Evolutionary conservation across 148 eudicot genomes (phyloP).

Genomic region (Rhododendron ferrugineum): DNA sequence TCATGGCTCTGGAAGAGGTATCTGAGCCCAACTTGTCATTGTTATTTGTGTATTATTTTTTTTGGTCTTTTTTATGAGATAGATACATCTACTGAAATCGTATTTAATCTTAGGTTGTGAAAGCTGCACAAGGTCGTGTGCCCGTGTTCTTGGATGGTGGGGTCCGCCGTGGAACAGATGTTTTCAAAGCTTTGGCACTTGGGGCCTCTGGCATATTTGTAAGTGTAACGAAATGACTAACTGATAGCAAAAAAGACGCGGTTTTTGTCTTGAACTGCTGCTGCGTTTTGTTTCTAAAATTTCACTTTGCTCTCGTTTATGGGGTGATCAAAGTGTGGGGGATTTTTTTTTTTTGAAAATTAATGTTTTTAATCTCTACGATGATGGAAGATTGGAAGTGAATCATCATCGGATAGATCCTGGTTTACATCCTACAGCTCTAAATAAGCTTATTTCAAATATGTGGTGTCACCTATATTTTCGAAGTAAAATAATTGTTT

Average conservation of each 20-base stretch:
- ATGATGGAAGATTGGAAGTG: background rate
- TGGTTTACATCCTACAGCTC: background rate
- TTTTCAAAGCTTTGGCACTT: constrained; percentile 93
- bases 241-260: background rate
- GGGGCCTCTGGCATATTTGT: constrained; percentile 97
- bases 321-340: background rate
- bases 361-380: background rate
- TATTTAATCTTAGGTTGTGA: constrained; percentile 62
- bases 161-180: constrained; percentile 97
- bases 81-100: background rate
- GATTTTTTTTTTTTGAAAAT: background rate
- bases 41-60: background rate
- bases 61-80: background rate
- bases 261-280: background rate
- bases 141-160: constrained; percentile 99
- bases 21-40: background rate
- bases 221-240: constrained; percentile 28
- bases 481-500: background rate
- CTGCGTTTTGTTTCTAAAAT: background rate
- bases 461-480: background rate
- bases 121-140: constrained; percentile 84
- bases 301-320: background rate
- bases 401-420: background rate
- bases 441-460: background rate
- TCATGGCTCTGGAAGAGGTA: constrained; percentile 97